phyloP scores from a whole-genome alignment of 2,329 filamentous ascomycete species.

The Phialophora chinensis region DNA sequence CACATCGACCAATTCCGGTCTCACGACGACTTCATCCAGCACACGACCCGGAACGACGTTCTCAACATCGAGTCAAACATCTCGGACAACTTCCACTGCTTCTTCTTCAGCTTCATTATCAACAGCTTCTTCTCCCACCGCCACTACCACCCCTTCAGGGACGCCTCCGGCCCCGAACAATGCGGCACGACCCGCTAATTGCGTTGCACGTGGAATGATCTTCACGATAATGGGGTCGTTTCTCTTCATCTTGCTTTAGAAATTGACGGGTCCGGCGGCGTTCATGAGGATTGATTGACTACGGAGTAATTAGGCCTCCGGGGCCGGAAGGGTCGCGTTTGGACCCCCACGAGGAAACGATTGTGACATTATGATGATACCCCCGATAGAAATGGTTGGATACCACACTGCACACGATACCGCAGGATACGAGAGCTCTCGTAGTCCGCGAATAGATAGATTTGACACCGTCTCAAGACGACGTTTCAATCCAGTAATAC shows the following conservation, averaged over 20 bases:
- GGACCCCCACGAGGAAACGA: neutral
- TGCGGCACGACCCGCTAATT: neutral
- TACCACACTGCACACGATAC: neutral
- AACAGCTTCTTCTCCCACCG: neutral
- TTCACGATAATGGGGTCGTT: neutral
- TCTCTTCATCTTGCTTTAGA: neutral
- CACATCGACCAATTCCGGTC: neutral
- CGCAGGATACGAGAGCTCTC: neutral
- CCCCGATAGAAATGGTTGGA: conserved; percentile 1
- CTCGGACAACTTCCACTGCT: neutral
- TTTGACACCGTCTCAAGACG: neutral
- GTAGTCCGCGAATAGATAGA: neutral
- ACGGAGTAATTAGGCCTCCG: too few relatives aligned
- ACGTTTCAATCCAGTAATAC: neutral
- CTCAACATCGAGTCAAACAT: neutral
- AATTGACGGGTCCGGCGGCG: neutral
- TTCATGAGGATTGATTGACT: neutral
- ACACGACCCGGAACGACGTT: conserved; percentile 8
- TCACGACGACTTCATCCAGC: neutral
- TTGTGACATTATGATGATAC: conserved; percentile 6
- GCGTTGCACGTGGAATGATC: neutral
- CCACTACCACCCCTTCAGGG: neutral
- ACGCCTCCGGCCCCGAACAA: neutral
- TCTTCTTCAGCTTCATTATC: neutral
- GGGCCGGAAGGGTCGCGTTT: neutral